Percentiles rank a stretch among this genome's conserved stretches.
phyloP scores from a whole-genome alignment of 2,329 filamentous ascomycete species.

The Pestalotiopsis sp. region DNA sequence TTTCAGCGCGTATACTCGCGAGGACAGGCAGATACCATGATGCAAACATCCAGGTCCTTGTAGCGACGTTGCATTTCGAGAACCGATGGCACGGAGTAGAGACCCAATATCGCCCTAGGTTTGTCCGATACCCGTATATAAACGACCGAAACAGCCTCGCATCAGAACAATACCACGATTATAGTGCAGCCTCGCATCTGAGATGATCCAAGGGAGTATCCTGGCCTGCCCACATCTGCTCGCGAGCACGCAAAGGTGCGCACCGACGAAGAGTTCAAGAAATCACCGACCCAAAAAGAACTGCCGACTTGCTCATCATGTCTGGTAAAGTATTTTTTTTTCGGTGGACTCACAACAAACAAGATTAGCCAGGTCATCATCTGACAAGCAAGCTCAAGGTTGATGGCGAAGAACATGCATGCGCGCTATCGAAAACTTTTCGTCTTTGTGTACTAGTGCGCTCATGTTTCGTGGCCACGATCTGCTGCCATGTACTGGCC shows the following conservation, averaged over 20 bases:
- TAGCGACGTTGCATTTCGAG: too few species aligned
- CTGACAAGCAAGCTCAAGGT: slow-evolving; percentile 5
- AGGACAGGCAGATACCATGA: too few species aligned
- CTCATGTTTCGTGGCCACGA: not conserved
- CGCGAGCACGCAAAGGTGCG: not conserved
- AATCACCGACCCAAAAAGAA: not conserved
- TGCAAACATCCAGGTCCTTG: too few species aligned
- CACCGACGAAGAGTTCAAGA: not conserved
- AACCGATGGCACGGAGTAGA: too few species aligned
- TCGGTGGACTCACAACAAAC: not conserved
- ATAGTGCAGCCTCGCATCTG: not conserved
- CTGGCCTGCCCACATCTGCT: not conserved
- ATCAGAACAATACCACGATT: not conserved
- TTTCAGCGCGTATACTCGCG: too few species aligned
- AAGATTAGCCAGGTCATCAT: not conserved
- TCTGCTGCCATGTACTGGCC: not conserved
- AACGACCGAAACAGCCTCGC: not conserved
- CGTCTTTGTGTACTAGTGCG: not conserved
- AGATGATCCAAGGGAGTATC: not conserved
- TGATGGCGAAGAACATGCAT: slow-evolving; percentile 4
- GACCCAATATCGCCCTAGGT: not conserved
- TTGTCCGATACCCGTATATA: not conserved
- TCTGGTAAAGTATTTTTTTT: not conserved
- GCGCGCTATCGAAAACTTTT: not conserved
- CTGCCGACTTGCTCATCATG: not conserved